Evolutionary conservation across 2,329 filamentous ascomycete genomes (phyloP), one percentile per base, ranked within the genome.

Genomic region (Truncatella angustata): DNA sequence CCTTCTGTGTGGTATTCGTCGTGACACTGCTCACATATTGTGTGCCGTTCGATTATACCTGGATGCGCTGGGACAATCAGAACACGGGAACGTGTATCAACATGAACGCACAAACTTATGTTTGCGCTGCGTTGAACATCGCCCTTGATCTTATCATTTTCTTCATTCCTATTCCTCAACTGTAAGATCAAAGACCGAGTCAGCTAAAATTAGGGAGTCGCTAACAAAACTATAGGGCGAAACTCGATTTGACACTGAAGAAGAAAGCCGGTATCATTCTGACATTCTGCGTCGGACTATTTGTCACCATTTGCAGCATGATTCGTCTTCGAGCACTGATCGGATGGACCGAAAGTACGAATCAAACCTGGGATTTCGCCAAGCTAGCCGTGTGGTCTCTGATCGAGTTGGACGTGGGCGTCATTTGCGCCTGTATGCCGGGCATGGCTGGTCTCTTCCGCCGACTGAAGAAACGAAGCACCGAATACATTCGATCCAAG

Each of bases 211-310:
- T 28, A 48, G n/a, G 32, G 12, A 24, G 16, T 40, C 20, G 30
- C n/a, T 14, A 18, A 43, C 43, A 34, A 20, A 18, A 18, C 16
- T 21, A 3, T 42, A 59, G 57, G 5, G 16, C 45, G 11, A 48
- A 52, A 20, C 52, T 54, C 23, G 49, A 54, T 32, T 21, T 54
- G 16, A 39, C 16, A 9, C 24, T 28, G 49, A 54, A 52, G 44
- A 54, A 51, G 49, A 54, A 54, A 40, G 2, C 50, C 34, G 28
- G 50, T 48, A 48, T 64, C 60, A 14, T 58, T 56, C 6, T 66
- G 61, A 11, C 56, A 58, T 24, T 65, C 61, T 3, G 51, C 58
- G 45, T 70, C 67, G n/a, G 53, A 24, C 39, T 67, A 63, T 35
- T 54, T 26, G 52, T 54, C 23, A 54, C 52, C 35, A 51, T 51